A percentile compares a stretch with the other conserved stretches of the same genome.
Evolutionary conservation across 2,329 filamentous ascomycete genomes (phyloP).

Genomic region (Scedosporium dehoogii): DNA sequence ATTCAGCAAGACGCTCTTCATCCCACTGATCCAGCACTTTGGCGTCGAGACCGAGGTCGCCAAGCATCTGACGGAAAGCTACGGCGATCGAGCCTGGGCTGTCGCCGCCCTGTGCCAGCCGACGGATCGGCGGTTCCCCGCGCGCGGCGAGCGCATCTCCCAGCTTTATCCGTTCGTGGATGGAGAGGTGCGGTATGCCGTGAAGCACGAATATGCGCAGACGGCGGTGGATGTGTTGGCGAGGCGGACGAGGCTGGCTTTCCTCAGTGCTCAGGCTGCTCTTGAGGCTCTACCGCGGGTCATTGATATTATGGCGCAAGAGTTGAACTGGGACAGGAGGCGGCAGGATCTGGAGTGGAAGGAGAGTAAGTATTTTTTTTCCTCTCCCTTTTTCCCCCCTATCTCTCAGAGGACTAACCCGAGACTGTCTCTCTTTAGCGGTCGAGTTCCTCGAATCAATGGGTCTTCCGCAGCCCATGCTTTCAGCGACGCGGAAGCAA

Average conservation of each 20-base stretch:
- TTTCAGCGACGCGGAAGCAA: slow-evolving; percentile 46
- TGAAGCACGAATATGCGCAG: slow-evolving; percentile 83
- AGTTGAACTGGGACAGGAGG: slow-evolving; percentile 66
- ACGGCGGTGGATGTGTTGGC: slow-evolving; percentile 84
- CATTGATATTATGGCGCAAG: slow-evolving; percentile 81
- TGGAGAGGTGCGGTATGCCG: slow-evolving; percentile 81
- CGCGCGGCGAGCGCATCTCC: slow-evolving; percentile 71
- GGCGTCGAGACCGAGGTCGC: slow-evolving; percentile 87
- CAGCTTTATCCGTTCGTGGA: slow-evolving; percentile 83
- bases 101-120: slow-evolving; percentile 72
- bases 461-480: slow-evolving; percentile 53
- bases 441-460: slow-evolving; percentile 53
- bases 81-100: slow-evolving; percentile 87
- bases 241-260: slow-evolving; percentile 73
- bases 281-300: slow-evolving; percentile 75
- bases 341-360: slow-evolving; percentile 75
- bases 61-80: slow-evolving; percentile 76
- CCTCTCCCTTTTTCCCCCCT: slow-evolving; percentile 3
- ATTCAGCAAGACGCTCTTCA: slow-evolving; percentile 82
- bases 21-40: slow-evolving; percentile 89
- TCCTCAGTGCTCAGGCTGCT: slow-evolving; percentile 84
- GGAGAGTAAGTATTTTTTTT: slow-evolving; percentile 43
- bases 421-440: slow-evolving; percentile 25
- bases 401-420: neutral
- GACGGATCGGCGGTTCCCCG: slow-evolving; percentile 71